These are phyloP conservation scores for Dactylellina haptotyla DNA, from an alignment of 2,329 filamentous ascomycete species.

Conservation along the genomic window DNA sequence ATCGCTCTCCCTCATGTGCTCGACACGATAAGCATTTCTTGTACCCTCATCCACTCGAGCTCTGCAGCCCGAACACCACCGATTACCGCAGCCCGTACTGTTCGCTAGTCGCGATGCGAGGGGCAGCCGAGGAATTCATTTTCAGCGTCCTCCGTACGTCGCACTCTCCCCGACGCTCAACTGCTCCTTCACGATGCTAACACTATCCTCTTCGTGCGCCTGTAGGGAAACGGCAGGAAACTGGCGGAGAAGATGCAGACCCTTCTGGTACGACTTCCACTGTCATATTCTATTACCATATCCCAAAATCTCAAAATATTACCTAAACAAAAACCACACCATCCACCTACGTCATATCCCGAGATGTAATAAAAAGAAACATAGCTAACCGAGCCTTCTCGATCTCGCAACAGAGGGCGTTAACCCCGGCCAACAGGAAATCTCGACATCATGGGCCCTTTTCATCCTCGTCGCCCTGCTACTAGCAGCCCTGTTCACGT, in stretches of 20 bases:
- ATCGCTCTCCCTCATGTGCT: neutral
- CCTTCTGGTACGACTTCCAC: constrained; percentile 24
- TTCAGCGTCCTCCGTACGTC: constrained; percentile 46
- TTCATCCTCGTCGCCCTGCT: constrained; percentile 96
- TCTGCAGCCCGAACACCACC: neutral
- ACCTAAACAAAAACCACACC: neutral
- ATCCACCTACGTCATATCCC: constrained; percentile 35
- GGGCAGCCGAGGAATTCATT: constrained; percentile 33
- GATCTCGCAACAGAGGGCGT: constrained; percentile 67
- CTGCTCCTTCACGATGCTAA: neutral
- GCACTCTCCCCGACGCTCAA: neutral
- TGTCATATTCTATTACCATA: neutral
- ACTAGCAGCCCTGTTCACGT: constrained; percentile 93
- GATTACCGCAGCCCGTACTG: neutral
- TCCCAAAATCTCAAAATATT: neutral
- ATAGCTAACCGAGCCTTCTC: constrained; percentile 59
- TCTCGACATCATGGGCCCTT: constrained; percentile 94
- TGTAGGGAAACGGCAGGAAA: constrained; percentile 48
- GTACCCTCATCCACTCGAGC: neutral
- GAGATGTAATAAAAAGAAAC: no score
- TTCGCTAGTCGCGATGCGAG: constrained; percentile 40
- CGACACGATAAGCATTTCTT: neutral
- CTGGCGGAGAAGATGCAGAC: constrained; percentile 39
- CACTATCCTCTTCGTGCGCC: neutral
- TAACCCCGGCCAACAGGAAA: constrained; percentile 89